phyloP scores from a whole-genome alignment of 371 early-diverging fungal species.

The Zychaea mexicana region DNA sequence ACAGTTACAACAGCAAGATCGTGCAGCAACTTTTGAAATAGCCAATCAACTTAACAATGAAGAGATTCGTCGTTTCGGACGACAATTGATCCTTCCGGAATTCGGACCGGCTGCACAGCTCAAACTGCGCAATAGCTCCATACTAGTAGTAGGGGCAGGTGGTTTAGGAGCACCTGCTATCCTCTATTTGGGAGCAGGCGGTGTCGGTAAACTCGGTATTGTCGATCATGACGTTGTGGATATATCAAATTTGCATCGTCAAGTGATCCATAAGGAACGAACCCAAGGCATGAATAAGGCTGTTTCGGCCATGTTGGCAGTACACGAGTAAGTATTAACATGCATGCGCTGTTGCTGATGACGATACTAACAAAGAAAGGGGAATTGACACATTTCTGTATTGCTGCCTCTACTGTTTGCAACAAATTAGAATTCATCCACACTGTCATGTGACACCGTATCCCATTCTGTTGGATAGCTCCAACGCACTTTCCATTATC shows the following conservation, averaged over 20 bases:
- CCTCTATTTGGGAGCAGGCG: conserved; percentile 93
- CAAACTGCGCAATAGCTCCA: conserved; percentile 72
- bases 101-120: conserved; percentile 87
- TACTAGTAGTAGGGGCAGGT: conserved; percentile 96
- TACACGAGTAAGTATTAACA: conserved; percentile 62
- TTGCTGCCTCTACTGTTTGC: not conserved
- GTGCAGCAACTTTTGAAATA: conserved; percentile 26
- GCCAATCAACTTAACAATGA: conserved; percentile 45
- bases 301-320: conserved; percentile 69
- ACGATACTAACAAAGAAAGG: too few relatives aligned
- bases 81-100: conserved; percentile 92
- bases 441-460: conserved; percentile 56
- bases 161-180: conserved; percentile 94
- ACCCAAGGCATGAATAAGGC: conserved; percentile 82
- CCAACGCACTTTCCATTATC: conserved; percentile 69
- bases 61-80: conserved; percentile 87
- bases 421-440: conserved; percentile 52
- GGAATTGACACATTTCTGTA: conserved; percentile 25
- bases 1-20: not conserved
- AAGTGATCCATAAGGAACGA: conserved; percentile 89
- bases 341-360: too few relatives aligned
- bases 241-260: conserved; percentile 95
- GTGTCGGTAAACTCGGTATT: conserved; percentile 91
- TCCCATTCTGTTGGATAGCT: conserved; percentile 60
- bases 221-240: conserved; percentile 97